Evolutionary conservation across 1,284 basidiomycete species (phyloP).

Genomic region (Heimioporus punctisporus): DNA sequence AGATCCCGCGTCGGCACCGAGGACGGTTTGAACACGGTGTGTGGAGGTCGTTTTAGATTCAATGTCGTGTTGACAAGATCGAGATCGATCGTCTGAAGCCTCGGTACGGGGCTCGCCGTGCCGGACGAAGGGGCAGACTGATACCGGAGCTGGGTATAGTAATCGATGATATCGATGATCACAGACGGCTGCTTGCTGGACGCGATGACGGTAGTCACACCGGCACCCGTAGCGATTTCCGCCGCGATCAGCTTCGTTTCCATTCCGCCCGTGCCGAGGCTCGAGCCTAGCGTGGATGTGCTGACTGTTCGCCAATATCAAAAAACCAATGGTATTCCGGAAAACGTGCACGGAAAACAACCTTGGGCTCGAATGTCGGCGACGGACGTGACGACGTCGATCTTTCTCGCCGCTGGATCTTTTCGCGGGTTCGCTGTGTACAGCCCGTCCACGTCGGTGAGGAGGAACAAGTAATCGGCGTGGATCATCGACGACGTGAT

Average conservation of each 20-base stretch:
- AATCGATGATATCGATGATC: slow-evolving; percentile 85
- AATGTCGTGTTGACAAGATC: slow-evolving; percentile 25
- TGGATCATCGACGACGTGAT: slow-evolving; percentile 98
- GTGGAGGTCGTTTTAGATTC: slow-evolving; percentile 58
- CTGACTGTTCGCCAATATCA: slow-evolving; percentile 60
- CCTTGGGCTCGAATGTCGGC: slow-evolving; percentile 83
- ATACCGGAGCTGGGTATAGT: slow-evolving; percentile 51
- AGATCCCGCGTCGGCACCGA: slow-evolving; percentile 82
- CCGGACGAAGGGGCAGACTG: slow-evolving; percentile 39
- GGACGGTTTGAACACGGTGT: slow-evolving; percentile 88
- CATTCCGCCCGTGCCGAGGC: slow-evolving; percentile 98
- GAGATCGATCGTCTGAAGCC: slow-evolving; percentile 26
- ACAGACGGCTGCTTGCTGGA: slow-evolving; percentile 81
- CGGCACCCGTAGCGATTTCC: slow-evolving; percentile 95
- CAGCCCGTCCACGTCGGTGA: slow-evolving; percentile 97
- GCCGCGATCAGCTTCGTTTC: slow-evolving; percentile 99
- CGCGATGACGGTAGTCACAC: slow-evolving; percentile 93
- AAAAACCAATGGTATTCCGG: neutral
- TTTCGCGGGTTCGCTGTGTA: slow-evolving; percentile 96
- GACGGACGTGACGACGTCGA: slow-evolving; percentile 86
- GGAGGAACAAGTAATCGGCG: slow-evolving; percentile 95
- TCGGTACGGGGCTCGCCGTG: slow-evolving; percentile 38
- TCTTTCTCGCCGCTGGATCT: slow-evolving; percentile 81
- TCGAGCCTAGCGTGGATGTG: slow-evolving; percentile 90
- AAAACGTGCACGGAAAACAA: slow-evolving; percentile 30